phyloP scores from a whole-genome alignment of 352 stramenopile species.

The Globisporangium sylvaticum region DNA sequence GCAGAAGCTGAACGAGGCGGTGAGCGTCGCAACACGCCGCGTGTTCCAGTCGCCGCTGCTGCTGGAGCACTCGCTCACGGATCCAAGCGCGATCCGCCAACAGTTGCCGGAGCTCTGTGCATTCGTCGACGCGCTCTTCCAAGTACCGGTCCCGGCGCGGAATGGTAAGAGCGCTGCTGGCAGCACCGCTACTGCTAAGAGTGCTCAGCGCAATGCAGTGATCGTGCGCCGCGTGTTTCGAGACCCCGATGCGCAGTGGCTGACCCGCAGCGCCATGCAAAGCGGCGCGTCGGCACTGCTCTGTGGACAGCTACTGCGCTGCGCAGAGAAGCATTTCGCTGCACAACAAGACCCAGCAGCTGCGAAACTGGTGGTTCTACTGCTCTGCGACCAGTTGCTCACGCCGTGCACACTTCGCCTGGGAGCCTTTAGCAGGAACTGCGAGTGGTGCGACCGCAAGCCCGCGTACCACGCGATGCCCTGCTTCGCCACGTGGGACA shows the following conservation, averaged over 20 bases:
- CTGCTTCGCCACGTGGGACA: slow-evolving; percentile 53
- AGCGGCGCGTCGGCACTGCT: slow-evolving; percentile 49
- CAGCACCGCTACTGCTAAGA: background rate
- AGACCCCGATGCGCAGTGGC: slow-evolving; percentile 45
- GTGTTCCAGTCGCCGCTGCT: slow-evolving; percentile 45
- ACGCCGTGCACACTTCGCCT: slow-evolving; percentile 27
- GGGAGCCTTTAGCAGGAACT: slow-evolving; percentile 22
- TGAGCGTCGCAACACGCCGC: slow-evolving; percentile 39
- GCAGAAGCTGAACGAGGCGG: slow-evolving; percentile 34
- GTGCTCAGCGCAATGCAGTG: background rate
- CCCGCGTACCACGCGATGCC: slow-evolving; percentile 60
- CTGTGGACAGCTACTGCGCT: slow-evolving; percentile 43
- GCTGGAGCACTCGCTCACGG: slow-evolving; percentile 15
- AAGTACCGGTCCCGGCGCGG: background rate
- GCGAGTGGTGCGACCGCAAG: slow-evolving; percentile 47
- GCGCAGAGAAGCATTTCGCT: slow-evolving; percentile 11
- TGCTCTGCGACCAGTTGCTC: slow-evolving; percentile 50
- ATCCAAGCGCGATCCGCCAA: slow-evolving; percentile 28
- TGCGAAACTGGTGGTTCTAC: slow-evolving; percentile 21
- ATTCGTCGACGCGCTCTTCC: slow-evolving; percentile 33
- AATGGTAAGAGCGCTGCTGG: background rate
- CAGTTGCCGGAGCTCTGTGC: slow-evolving; percentile 41
- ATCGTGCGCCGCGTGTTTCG: slow-evolving; percentile 30
- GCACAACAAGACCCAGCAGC: slow-evolving; percentile 9
- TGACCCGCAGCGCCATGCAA: slow-evolving; percentile 50